These are phyloP conservation scores for Typha latifolia DNA, from an alignment of 176 grass and related monocot genomes.

Conservation along the genomic window DNA sequence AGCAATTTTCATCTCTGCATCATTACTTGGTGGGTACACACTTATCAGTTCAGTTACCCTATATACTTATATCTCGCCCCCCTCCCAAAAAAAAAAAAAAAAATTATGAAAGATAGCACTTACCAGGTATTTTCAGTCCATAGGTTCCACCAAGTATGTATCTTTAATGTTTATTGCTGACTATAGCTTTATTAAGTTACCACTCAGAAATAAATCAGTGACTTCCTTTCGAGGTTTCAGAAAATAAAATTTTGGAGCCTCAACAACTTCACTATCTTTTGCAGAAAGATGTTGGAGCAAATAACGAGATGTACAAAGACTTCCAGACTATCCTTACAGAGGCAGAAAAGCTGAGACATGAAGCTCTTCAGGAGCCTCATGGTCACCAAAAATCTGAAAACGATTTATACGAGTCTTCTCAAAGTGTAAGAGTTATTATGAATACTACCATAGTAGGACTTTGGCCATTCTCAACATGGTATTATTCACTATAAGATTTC, in stretches of 20 bases:
- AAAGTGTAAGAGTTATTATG: not conserved
- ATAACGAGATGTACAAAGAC: conserved; percentile 20
- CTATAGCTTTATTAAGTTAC: too few species aligned
- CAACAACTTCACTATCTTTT: not conserved
- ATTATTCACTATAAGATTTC: too few species aligned
- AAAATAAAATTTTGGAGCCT: not conserved
- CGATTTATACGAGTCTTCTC: not conserved
- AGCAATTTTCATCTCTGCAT: conserved; percentile 5
- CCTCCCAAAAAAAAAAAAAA: too few species aligned
- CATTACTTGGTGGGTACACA: conserved; percentile 20
- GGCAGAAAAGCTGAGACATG: conserved; percentile 16
- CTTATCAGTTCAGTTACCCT: not conserved
- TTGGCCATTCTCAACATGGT: not conserved
- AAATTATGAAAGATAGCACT: not conserved
- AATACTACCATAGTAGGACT: not conserved
- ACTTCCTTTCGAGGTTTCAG: not conserved
- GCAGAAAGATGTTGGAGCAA: conserved; percentile 11
- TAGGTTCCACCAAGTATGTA: not conserved
- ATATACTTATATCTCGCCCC: not conserved
- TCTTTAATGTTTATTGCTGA: not conserved
- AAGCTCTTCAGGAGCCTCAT: conserved; percentile 4
- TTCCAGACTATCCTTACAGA: conserved; percentile 16
- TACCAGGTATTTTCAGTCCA: not conserved
- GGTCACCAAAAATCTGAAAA: conserved; percentile 4
- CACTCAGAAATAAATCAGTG: not conserved